These are phyloP conservation scores for Zopfochytrium polystomum DNA, from an alignment of 371 early-diverging fungal species.

Conservation along the genomic window DNA sequence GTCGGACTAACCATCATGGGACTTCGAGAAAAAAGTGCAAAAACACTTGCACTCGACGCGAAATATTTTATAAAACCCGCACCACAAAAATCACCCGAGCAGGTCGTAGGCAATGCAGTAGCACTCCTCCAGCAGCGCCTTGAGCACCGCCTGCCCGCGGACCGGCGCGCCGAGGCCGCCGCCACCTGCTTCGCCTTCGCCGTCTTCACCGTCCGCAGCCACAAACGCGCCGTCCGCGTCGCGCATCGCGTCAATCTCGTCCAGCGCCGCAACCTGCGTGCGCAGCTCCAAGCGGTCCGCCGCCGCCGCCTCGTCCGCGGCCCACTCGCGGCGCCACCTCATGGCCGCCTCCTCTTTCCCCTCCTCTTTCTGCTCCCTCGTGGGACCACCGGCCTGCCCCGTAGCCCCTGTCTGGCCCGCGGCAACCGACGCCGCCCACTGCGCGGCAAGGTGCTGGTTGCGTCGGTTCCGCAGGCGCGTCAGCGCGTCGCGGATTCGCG, in stretches of 20 bases:
- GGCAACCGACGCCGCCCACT: not conserved
- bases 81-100: conserved; percentile 5
- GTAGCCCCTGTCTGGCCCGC: not conserved
- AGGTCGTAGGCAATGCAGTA: conserved; percentile 25
- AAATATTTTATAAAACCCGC: too few species aligned
- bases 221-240: conserved; percentile 22
- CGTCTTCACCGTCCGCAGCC: conserved; percentile 13
- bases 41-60: too few species aligned
- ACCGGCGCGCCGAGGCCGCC: conserved; percentile 14
- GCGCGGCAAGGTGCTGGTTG: not conserved
- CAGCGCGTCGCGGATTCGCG: not conserved
- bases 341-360: not conserved
- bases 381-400: not conserved
- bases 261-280: conserved; percentile 24
- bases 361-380: not conserved
- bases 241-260: conserved; percentile 26
- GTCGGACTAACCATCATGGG: too few species aligned
- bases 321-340: not conserved
- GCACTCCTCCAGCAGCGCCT: conserved; percentile 22
- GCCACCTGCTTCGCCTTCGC: not conserved
- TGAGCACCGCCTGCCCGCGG: conserved; percentile 18
- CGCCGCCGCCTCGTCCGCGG: not conserved
- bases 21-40: too few species aligned
- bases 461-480: not conserved
- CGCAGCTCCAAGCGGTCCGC: conserved; percentile 9